Base-by-base conservation (phyloP, 1,284 basidiomycete genomes). In the Moesziomyces sp. region DNA sequence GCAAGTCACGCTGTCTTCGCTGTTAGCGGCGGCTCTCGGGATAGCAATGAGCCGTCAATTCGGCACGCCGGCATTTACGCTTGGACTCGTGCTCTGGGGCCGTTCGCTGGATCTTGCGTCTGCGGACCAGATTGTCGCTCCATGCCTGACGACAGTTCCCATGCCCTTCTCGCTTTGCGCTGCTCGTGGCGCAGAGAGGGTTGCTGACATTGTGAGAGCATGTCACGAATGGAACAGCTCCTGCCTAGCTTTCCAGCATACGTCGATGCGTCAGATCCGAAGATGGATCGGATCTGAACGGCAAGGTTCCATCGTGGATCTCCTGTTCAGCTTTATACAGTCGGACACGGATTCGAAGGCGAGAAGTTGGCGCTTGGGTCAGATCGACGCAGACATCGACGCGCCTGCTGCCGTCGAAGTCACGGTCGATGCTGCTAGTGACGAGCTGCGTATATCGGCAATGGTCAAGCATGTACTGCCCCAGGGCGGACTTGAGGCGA, bases 301-400 rank as follows among this genome's bases (percentile, higher is more conserved):
- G 14, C 46, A 30, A 35, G 58, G 52, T 0, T 60, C 52, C 6
- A 6, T 54, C 14, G 46, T 54, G 9, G 58, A 54, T 40, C 16
- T 54, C 19, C 16, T 60, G 46, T 60, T 44, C 58, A 60, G 58
- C 47, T 60, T 60, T 16, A 13, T 50, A 18, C 58, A 60, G 42
- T 18, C 23, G 26, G 44, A 28, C 18, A 16, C 13, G 3, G 24
- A 23, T n/a, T 6, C 18, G 5, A 18, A 33, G 26, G 33, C n/a
- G 16, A 35, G 24, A 30, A 16, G 21, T 1, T 60, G 58, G 58
- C 21, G 9, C 8, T 30, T 60, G 42, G 47, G 50, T n/a, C 23
- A 45, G n/a, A 16, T 60, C 42, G 52, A 54, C 8, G 58, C 52
- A 21, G 52, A 60, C 3, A 60, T 46, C 9, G 58, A 60, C 30